Base-by-base conservation (phyloP, 305 asterid genomes). In the Solanum hybrid region DNA sequence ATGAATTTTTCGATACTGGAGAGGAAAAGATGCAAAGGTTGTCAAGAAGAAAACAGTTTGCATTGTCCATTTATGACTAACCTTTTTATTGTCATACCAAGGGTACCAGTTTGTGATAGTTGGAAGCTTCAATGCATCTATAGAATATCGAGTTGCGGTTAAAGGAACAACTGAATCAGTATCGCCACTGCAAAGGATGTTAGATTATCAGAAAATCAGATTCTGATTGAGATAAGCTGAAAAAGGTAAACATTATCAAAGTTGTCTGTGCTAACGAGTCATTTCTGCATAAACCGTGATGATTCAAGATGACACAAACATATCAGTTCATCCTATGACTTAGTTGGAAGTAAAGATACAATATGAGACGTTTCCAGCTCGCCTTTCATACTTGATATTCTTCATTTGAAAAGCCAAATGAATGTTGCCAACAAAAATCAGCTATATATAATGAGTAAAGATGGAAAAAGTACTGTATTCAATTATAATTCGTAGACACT, bases 131-230 rank as follows among this genome's bases (percentile, higher is more conserved):
- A 97, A 90, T 68, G 98, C 99, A 91, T 95, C 96, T 22, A 97
- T 94, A 24, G 99, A 97, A 84, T 96, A 95, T 34, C 99, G 96
- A 24, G 99, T 97, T 91, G 99, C 99, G 17, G 99, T 96, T 77
- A 97, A 68, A 10, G 99, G 99, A 89, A 97, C 98, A 34, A 97
- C 98, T 3, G 99, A 91, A 92, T 97, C 99, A 81, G 99, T 94
- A 92, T 97, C 98, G 34, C 99, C 99, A 90, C 99, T 97, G 95
- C 41, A 90, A 91, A 87, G 51, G 79, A 79, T 24, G 51, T 22
- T 1, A 57, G 38, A 57, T 20, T n/a, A 57, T 31, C 2, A 0
- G n/a, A 57, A 85, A 85, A 85, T 57, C 77, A 85, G 88, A 14
- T 61, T 57, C 77, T 32, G 45, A 57, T 57, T 10, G 6, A 32